These are phyloP conservation scores for Medicago ruthenica DNA, from an alignment of 306 rosid species.

Conservation along the genomic window DNA sequence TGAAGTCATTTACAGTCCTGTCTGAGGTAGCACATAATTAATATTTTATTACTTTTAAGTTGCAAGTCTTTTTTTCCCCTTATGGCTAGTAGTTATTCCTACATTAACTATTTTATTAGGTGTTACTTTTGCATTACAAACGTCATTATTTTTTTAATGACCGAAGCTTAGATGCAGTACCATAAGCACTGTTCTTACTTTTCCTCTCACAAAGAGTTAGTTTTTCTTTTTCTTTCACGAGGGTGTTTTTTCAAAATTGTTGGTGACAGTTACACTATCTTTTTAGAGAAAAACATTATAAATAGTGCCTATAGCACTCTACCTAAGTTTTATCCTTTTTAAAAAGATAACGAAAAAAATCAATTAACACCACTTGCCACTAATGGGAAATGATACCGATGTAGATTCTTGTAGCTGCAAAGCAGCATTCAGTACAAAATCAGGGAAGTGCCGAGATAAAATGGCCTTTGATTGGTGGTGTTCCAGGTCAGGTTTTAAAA, in stretches of 20 bases:
- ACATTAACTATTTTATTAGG: conserved; percentile 4
- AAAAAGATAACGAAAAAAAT: not conserved
- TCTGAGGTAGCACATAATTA: conserved; percentile 63
- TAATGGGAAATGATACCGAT: conserved; percentile 43
- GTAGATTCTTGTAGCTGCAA: conserved; percentile 62
- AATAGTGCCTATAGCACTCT: not conserved
- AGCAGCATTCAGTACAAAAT: conserved; percentile 48
- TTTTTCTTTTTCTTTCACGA: not conserved
- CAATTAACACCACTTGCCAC: conserved; percentile 5
- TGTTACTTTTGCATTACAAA: conserved; percentile 18
- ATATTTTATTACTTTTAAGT: conserved; percentile 37
- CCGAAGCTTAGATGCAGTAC: not conserved
- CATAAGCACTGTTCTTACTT: not conserved
- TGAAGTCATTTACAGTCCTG: conserved; percentile 51
- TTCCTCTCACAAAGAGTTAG: not conserved
- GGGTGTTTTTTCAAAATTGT: not conserved
- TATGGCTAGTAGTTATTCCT: conserved; percentile 24
- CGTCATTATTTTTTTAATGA: not conserved
- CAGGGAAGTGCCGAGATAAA: conserved; percentile 42
- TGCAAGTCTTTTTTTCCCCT: not conserved
- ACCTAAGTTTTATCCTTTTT: not conserved
- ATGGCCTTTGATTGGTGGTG: conserved; percentile 91
- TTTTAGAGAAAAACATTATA: not conserved
- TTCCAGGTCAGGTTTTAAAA: conserved; percentile 56
- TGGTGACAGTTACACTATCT: not conserved